Conservation (phyloP, 2,329 filamentous ascomycete genomes). For the Neonectria ditissima region DNA sequence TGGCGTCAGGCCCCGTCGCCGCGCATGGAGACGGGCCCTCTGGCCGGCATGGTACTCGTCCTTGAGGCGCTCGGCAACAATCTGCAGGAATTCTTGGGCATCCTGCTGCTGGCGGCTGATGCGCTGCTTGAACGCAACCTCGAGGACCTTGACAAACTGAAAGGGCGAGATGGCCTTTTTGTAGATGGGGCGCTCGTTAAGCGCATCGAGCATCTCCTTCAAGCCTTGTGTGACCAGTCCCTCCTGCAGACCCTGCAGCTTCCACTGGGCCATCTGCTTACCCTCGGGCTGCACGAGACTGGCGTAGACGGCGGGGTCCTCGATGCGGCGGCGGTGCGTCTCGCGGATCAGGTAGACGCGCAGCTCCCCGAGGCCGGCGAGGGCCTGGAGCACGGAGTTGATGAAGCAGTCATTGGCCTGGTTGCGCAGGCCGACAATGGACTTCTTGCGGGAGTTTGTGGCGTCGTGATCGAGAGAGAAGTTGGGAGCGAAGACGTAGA, state of each 20-base stretch:
- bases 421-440: constrained; percentile 89
- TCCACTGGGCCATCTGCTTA: constrained; percentile 66
- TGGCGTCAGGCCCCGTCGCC: constrained; percentile 44
- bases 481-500: constrained; percentile 98
- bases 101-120: constrained; percentile 97
- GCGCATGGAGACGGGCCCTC: constrained; percentile 74
- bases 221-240: constrained; percentile 87
- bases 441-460: constrained; percentile 77
- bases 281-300: constrained; percentile 65
- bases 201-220: constrained; percentile 90
- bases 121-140: constrained; percentile 86
- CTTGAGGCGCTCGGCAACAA: constrained; percentile 89
- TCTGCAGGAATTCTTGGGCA: constrained; percentile 95
- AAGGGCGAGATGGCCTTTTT: constrained; percentile 92
- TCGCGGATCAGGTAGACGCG: constrained; percentile 93
- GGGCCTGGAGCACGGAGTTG: constrained; percentile 93
- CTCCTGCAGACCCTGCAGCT: constrained; percentile 76
- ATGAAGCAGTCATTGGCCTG: constrained; percentile 97
- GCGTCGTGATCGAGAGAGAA: constrained; percentile 91
- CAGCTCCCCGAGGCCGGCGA: constrained; percentile 90
- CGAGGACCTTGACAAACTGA: constrained; percentile 85
- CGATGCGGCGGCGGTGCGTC: constrained; percentile 84
- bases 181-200: constrained; percentile 94
- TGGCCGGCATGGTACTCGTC: constrained; percentile 93
- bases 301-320: constrained; percentile 81